Base-by-base conservation (phyloP, 2,329 filamentous ascomycete species). In the Pseudogymnoascus sp. region DNA sequence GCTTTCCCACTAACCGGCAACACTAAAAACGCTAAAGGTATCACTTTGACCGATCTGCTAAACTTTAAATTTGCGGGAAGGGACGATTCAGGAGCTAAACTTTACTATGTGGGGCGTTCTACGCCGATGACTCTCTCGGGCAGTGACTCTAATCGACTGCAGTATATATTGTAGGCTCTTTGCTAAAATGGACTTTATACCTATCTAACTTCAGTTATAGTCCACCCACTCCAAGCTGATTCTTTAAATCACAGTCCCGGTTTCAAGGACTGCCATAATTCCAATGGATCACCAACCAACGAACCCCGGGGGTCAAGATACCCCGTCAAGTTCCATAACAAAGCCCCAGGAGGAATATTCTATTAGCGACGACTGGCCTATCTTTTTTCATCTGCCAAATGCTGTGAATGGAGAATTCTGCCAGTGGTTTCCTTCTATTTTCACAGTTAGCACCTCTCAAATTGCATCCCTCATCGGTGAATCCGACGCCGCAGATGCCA, bases 301-400 rank as follows among this genome's bases (percentile, higher is more conserved):
- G 8, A 31, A 34, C 10, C 8, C 10, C 4, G n/a, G 11, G 26
- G 26, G 8, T 12, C 26, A 54, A 18, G n/a, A 7, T 31, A 54
- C 47, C 47, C 26, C 8, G 3, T 54, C 8, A 18, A 31, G 26
- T 18, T 31, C 47, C n/a, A 18, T 34, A 18, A 18, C 14, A 31
- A 18, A 54, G 3, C 4, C 47, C n/a, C 47, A 11, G 7, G n/a
- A 31, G 16, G 26, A 54, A 12, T 14, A 54, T 31, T 34, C n/a
- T n/a, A 31, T 14, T 1, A 14, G 1, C 4, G 26, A 54, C 8
- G 12, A 54, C 7, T 21, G 34, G 66, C 65, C 18, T 29, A 6
- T 67, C 6, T 75, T 76, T 66, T 75, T 76, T 65, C 74, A 70
- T 62, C 70, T 71, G 66, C 70, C 74, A 8, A 64, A 70, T 40